These are phyloP conservation scores for Picea sitchensis DNA, from an alignment of 75 land plant species.

Conservation along the genomic window DNA sequence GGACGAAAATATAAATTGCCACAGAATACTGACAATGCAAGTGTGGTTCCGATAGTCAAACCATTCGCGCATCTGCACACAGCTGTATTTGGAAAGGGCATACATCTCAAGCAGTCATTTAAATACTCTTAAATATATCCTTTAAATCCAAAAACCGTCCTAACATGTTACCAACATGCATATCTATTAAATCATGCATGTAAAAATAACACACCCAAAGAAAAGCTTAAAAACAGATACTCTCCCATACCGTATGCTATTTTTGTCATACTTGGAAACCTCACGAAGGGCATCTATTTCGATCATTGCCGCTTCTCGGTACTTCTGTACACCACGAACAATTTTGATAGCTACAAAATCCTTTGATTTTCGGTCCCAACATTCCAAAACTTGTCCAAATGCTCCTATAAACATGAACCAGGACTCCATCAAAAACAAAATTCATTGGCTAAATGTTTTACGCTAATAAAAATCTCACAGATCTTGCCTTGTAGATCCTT, in stretches of 20 bases:
- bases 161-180: too few species aligned
- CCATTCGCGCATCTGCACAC: constrained; percentile 88
- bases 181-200: too few species aligned
- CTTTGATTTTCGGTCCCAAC: constrained; percentile 77
- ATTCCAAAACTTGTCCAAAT: constrained; percentile 91
- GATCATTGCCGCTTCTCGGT: constrained; percentile 83
- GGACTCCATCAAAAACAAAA: too few species aligned
- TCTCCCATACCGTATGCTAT: constrained; percentile 50
- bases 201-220: neutral
- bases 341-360: constrained; percentile 88
- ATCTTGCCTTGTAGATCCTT: neutral
- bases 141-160: too few species aligned
- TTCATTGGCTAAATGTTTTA: too few species aligned
- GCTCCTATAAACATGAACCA: constrained; percentile 45
- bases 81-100: constrained; percentile 27
- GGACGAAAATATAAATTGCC: neutral
- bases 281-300: constrained; percentile 74
- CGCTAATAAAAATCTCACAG: too few species aligned
- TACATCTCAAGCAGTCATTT: neutral
- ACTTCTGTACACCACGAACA: constrained; percentile 68
- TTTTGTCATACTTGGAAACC: constrained; percentile 65
- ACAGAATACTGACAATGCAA: constrained; percentile 79
- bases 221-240: neutral
- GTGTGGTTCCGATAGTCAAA: constrained; percentile 97
- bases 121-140: too few species aligned